phyloP scores from a whole-genome alignment of 768 basidiomycete genomes.

The Tylopilus felleus region DNA sequence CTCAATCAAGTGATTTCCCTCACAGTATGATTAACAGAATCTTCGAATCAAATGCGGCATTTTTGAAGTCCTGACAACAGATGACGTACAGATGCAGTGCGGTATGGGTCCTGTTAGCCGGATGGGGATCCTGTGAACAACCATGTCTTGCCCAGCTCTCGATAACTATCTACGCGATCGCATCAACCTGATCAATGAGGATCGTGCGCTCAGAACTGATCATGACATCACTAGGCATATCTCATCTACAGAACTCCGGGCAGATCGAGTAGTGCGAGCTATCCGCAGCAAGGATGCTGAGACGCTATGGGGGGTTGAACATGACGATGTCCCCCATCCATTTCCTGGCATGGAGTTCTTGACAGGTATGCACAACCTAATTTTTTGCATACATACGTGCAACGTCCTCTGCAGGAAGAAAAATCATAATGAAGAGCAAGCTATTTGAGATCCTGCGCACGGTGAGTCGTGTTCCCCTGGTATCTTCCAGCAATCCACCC shows the following conservation, averaged over 20 bases:
- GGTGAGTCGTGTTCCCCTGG: slow-evolving; percentile 15
- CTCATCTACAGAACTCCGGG: slow-evolving; percentile 40
- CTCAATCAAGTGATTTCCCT: background rate
- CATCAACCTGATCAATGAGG: slow-evolving; percentile 34
- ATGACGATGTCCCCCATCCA: background rate
- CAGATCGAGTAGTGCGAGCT: background rate
- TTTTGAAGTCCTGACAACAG: background rate
- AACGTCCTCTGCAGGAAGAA: background rate
- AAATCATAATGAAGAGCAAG: slow-evolving; percentile 24
- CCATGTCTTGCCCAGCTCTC: slow-evolving; percentile 8
- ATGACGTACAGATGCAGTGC: background rate
- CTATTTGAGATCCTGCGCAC: slow-evolving; percentile 39
- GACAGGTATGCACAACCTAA: background rate
- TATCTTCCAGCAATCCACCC: background rate
- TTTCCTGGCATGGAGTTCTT: background rate
- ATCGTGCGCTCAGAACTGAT: slow-evolving; percentile 52
- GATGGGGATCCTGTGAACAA: background rate
- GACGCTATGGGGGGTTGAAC: background rate
- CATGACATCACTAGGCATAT: slow-evolving; percentile 19
- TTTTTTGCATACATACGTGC: background rate
- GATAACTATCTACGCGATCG: slow-evolving; percentile 17
- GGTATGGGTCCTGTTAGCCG: background rate
- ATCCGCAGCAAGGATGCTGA: background rate
- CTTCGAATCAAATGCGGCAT: background rate
- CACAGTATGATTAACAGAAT: background rate